A percentile compares a stretch with the other conserved stretches of the same genome.
phyloP scores from a whole-genome alignment of 352 stramenopile species.

The Globisporangium polare region DNA sequence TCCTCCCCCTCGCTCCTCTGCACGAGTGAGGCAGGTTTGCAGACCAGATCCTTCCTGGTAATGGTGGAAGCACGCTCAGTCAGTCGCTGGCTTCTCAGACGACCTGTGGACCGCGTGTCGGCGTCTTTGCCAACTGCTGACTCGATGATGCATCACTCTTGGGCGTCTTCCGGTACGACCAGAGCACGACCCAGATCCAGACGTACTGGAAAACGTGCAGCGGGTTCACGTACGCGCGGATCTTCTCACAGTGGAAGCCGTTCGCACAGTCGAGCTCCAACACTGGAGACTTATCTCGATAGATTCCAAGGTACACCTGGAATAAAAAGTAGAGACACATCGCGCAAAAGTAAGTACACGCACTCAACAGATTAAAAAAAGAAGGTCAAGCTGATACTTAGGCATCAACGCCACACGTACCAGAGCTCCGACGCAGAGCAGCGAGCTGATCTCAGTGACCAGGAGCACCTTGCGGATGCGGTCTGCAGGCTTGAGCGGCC shows the following conservation, averaged over 20 bases:
- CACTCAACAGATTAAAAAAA: too few relatives aligned
- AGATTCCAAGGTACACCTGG: conserved; percentile 43
- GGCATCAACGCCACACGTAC: conserved; percentile 10
- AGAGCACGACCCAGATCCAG: conserved; percentile 17
- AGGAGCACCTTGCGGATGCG: conserved; percentile 53
- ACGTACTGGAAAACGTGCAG: conserved; percentile 34
- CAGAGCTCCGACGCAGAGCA: conserved; percentile 37
- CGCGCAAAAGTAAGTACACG: not conserved
- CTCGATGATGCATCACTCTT: conserved; percentile 2
- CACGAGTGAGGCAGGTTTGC: not conserved
- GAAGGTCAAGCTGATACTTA: not conserved
- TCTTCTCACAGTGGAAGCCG: conserved; percentile 36
- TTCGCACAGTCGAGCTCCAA: conserved; percentile 58
- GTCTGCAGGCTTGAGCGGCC: conserved; percentile 25
- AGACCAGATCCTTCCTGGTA: not conserved
- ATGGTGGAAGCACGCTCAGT: too few relatives aligned
- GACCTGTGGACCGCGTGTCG: not conserved
- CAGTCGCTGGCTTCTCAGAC: not conserved
- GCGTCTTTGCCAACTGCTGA: conserved; percentile 4
- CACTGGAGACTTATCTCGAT: conserved; percentile 12
- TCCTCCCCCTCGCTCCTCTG: not conserved
- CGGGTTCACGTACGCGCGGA: conserved; percentile 31
- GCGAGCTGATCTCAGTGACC: conserved; percentile 33
- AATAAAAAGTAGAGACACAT: not conserved
- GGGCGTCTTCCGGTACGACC: conserved; percentile 16